These are phyloP conservation scores for Xylaria acuta DNA, from an alignment of 495 filamentous ascomycete species.

Conservation along the genomic window DNA sequence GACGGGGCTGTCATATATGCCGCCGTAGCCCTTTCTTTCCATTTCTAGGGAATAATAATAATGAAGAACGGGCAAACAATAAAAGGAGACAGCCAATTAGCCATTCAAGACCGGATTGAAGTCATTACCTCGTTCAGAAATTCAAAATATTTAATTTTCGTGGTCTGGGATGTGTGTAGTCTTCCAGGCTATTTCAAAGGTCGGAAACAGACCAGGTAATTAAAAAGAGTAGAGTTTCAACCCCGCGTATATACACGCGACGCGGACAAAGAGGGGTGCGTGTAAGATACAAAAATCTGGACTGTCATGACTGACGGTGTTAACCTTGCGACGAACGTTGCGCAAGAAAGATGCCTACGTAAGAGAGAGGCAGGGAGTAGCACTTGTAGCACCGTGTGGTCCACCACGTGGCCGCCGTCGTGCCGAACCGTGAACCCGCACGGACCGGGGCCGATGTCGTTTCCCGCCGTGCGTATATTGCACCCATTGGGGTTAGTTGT, in stretches of 20 bases:
- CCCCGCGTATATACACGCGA: background rate
- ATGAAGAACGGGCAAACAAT: background rate
- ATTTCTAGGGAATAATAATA: background rate
- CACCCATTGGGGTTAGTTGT: too few species aligned
- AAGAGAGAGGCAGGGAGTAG: background rate
- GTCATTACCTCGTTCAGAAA: background rate
- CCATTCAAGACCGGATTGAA: background rate
- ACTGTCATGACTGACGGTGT: background rate
- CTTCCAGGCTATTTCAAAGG: background rate
- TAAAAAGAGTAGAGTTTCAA: background rate
- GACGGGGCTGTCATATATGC: background rate
- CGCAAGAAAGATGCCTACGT: background rate
- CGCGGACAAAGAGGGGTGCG: background rate
- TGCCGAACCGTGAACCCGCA: background rate
- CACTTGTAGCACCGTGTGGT: background rate
- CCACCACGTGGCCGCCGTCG: background rate
- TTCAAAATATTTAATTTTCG: background rate
- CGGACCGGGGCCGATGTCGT: background rate
- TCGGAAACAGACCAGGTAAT: background rate
- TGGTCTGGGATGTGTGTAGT: background rate
- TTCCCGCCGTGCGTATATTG: background rate
- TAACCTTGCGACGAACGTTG: background rate
- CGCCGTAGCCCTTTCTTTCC: background rate
- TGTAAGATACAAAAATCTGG: background rate
- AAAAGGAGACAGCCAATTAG: background rate